Base-by-base conservation (phyloP, 371 early-diverging fungal genomes). In the Mucor circinelloides region DNA sequence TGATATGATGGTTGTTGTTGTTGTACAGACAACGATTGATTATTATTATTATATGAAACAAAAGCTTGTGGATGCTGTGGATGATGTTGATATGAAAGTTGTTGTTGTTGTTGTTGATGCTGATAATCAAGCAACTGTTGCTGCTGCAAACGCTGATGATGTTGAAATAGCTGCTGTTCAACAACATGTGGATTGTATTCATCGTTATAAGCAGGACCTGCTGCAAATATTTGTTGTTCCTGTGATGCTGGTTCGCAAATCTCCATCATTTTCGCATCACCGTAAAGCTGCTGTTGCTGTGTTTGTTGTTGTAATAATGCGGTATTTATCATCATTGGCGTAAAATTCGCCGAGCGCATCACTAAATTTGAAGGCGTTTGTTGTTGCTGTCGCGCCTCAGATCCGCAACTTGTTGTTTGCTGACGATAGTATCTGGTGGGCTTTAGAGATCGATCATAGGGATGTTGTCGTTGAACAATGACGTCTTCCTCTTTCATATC, bases 141-240 rank as follows among this genome's bases (percentile, higher is more conserved):
- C 9, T 27, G 54, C 13, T 54, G 54, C 13, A 54, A 19, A 8
- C 46, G 46, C 3, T 46, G 46, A 46, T 54, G 54, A 54, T 54
- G 54, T 17, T 54, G 54, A 6, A 28, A 28, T 27, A 57, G 31
- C 21, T 19, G 57, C 27, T 31, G 58, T 38, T 54, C 25, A 28
- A 28, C 28, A 54, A 28, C 25, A 7, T 54, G 54, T 25, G 25
- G 12, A 28, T 28, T 25, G 6, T 54, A 28, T 27, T 54, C 15
- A 15, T 27, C 25, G 17, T 5, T 59, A 55, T 63, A 54, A 3
- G 66, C 66, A 66, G 66, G 13, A 52, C 66, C 66, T 27, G 66
- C 66, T 66, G 66, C 60, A 48, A 48, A 34, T 62, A 62, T 62
- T 62, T 62, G 62, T 62, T 62, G 62, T 40, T 40, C 40, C 17